Percentiles rank a stretch among this genome's conserved stretches.
Conservation (phyloP, 768 basidiomycete species). For the Boletus tomentosulus region DNA sequence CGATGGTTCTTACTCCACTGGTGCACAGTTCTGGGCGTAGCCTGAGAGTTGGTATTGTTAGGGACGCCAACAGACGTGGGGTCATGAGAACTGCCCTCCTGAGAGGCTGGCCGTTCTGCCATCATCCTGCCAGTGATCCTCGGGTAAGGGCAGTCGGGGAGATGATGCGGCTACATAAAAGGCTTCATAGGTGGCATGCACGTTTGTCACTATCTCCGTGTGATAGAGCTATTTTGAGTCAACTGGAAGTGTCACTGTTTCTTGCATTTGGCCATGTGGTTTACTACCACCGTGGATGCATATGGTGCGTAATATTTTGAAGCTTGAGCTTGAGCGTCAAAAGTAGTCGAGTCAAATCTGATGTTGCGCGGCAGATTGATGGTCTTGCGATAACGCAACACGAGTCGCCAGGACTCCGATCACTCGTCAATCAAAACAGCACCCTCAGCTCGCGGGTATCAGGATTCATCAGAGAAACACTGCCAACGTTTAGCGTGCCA, state of each 20-base stretch:
- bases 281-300: too few species aligned
- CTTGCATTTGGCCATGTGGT: too few species aligned
- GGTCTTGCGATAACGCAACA: too few species aligned
- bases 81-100: slow-evolving; percentile 4
- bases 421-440: too few species aligned
- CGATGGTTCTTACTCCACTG: slow-evolving; percentile 5
- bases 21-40: not conserved
- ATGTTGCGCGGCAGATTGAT: too few species aligned
- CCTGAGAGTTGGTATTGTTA: not conserved
- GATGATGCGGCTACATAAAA: slow-evolving; percentile 2
- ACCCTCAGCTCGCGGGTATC: not conserved
- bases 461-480: too few species aligned
- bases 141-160: not conserved
- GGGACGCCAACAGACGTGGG: slow-evolving; percentile 1
- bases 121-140: slow-evolving; percentile 8
- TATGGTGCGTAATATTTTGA: too few species aligned
- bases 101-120: slow-evolving; percentile 1
- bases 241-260: too few species aligned
- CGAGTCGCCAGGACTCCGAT: too few species aligned
- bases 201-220: slow-evolving; percentile 17
- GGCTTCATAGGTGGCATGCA: not conserved
- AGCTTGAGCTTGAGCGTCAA: too few species aligned
- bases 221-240: too few species aligned
- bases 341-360: too few species aligned
- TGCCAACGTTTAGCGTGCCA: not conserved